Evolutionary conservation across 768 basidiomycete species (phyloP), one percentile per base, ranked within the genome.

Genomic region (Hygrocybe punicea): DNA sequence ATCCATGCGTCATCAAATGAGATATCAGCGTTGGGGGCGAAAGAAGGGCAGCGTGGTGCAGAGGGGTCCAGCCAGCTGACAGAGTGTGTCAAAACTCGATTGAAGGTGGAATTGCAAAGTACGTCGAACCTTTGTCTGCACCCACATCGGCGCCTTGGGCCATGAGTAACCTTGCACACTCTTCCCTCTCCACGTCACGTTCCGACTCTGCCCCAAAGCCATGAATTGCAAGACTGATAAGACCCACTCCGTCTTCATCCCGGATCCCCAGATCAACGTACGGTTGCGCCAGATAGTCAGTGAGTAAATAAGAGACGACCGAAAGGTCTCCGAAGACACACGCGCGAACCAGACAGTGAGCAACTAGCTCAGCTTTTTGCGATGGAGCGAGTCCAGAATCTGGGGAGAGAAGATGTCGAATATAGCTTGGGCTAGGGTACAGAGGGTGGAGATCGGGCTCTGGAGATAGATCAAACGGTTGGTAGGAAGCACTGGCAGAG

Each of bases 1-100:
- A 92, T 46, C 93, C 92, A 63, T 93, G 90, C 10, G 92, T 96
- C 74, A 98, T 86, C 21, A 99, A 78, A 77, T 93, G 88, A 0
- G 94, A 93, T 19, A 98, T 82, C 19, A 98, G 76, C 2, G 94
- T 94, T 2, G 95, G 91, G 33, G 96, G 93, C 11, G 92, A 85
- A 36, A 91, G 76, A 51, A 98, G 73, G 7, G 90, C 90, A 7
- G 96, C 93, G 73, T 96, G 87, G 65, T 98, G 96, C 11, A 99
- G 78, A 3, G 95, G 86, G 9, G 92, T 93, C 97, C 97, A 98
- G 34, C 96, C 95, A 58, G 84, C 94, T 97, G 63, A 56, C 59
- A 47, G 34, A 60, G 57, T 17, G 36, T 58, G 44, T 53, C 16
- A 63, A 33, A 46, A 16, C 47, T n/a, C 53, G 17, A 51, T 17